phyloP scores from a whole-genome alignment of 371 early-diverging fungal species.

The Circinella umbellata region DNA sequence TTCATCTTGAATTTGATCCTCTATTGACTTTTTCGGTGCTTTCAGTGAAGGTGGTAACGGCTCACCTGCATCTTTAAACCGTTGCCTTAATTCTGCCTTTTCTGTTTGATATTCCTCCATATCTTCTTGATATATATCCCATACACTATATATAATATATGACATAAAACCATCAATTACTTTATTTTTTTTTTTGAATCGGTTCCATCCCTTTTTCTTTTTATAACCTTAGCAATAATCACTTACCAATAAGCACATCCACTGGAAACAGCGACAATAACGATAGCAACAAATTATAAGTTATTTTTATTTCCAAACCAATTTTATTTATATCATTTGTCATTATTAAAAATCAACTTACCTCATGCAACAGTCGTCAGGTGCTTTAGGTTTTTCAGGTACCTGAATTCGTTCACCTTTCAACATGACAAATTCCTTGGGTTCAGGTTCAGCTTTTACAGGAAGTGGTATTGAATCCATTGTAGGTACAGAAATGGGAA shows the following conservation, averaged over 20 bases:
- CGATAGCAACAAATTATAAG: background rate
- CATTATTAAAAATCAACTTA: conserved; percentile 9
- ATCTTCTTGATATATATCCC: conserved; percentile 53
- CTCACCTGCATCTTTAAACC: conserved; percentile 32
- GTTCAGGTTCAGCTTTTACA: background rate
- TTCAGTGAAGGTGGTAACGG: conserved; percentile 31
- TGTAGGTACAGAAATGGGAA: conserved; percentile 11
- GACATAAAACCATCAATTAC: background rate
- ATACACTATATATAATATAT: conserved; percentile 30
- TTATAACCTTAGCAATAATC: background rate
- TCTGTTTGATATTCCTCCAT: conserved; percentile 41
- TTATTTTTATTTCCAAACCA: background rate
- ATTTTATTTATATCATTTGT: background rate
- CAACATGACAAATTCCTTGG: conserved; percentile 22
- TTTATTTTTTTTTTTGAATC: background rate
- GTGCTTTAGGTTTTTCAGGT: conserved; percentile 36
- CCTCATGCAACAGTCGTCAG: conserved; percentile 57
- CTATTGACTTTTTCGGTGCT: conserved; percentile 16
- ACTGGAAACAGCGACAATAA: conserved; percentile 16
- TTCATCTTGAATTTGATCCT: conserved; percentile 31
- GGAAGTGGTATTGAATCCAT: background rate
- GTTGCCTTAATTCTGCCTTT: conserved; percentile 28
- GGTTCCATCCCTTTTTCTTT: background rate
- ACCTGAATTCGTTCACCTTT: conserved; percentile 31
- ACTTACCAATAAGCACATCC: conserved; percentile 53